Evolutionary conservation across 2,329 filamentous ascomycete species (phyloP), one percentile per base, ranked within the genome.

Genomic region (Claviceps sp.): DNA sequence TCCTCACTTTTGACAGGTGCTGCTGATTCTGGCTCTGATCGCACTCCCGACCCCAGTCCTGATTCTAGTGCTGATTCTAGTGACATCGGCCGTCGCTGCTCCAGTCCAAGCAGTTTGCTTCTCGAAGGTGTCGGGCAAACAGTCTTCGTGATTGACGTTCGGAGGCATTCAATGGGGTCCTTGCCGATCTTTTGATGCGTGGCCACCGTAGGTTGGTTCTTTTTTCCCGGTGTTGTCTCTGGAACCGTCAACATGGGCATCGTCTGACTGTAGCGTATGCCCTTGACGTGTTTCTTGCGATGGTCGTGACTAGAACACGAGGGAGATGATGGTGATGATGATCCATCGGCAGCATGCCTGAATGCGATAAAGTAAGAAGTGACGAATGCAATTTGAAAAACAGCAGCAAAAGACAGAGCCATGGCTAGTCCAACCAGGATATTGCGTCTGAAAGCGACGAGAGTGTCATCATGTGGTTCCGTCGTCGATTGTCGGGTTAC

Each of bases 71-170:
- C 64, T 0, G 75, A 76, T 5, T 78, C 74, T 10, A 76, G 62
- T 1, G 80, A 82, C 6, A 67, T 58, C 2, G 72, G 64, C 22
- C 76, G 69, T 24, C 68, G 67, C 22, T 67, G 70, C 50, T 72
- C 69, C 5, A 61, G 58, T 14, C 72, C 67, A 2, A 84, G 64
- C 38, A 84, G 67, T 47, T 73, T 73, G 2, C 76, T 79, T 61
- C 69, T 77, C 41, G 80, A 83, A 1, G 74, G 73, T 45, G 77
- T 74, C 5, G 81, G 79, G 5, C 77, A 75, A 70, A 59, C 76
- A 66, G 41, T 73, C 61, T 52, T 70, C 60, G 51, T 76, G 71
- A 57, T 69, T 61, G 56, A 73, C 67, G 57, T 67, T 64, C 57
- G 61, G 39, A 68, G 60, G 24, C 59, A 60, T 47, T 53, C 58